A percentile compares a stretch with the other conserved stretches of the same genome.
Conservation (phyloP, 2,329 filamentous ascomycete species). For the Lasiodiplodia citricola region DNA sequence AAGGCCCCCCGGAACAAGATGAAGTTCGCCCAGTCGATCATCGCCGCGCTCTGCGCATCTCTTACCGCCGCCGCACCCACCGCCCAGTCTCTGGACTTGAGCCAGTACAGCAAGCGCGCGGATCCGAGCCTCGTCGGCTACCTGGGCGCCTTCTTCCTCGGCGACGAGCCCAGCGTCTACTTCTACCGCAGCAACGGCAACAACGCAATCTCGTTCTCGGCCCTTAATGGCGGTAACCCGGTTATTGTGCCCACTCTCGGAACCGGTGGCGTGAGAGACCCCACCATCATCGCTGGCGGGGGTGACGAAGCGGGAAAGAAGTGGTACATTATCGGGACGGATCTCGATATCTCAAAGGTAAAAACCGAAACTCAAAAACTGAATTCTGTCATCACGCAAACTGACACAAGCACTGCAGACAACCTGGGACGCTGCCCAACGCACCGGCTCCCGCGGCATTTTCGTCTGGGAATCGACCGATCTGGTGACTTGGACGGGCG, state of each 20-base stretch:
- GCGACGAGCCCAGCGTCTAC: constrained; percentile 59
- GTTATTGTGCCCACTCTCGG: constrained; percentile 58
- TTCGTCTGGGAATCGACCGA: constrained; percentile 63
- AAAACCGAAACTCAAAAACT: constrained; percentile 12
- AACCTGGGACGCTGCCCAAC: constrained; percentile 59
- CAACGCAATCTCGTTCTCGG: constrained; percentile 54
- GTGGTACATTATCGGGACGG: constrained; percentile 63
- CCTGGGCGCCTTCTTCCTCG: constrained; percentile 61
- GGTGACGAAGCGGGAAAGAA: constrained; percentile 55
- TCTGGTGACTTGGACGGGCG: constrained; percentile 55
- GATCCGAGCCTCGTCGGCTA: constrained; percentile 55
- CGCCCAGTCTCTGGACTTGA: constrained; percentile 26
- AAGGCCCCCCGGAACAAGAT: background rate
- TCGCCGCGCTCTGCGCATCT: constrained; percentile 5
- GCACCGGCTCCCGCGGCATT: constrained; percentile 58
- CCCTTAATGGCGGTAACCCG: constrained; percentile 56
- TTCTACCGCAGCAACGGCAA: constrained; percentile 62
- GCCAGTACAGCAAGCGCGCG: constrained; percentile 30
- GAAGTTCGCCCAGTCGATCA: background rate
- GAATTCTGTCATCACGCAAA: background rate
- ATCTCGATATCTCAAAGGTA: constrained; percentile 54
- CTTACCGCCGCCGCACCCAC: background rate
- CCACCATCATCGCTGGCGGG: constrained; percentile 55
- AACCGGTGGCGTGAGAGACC: constrained; percentile 60
- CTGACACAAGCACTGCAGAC: constrained; percentile 43